Conservation (phyloP, 495 filamentous ascomycete species). For the Lindgomyces ingoldianus region DNA sequence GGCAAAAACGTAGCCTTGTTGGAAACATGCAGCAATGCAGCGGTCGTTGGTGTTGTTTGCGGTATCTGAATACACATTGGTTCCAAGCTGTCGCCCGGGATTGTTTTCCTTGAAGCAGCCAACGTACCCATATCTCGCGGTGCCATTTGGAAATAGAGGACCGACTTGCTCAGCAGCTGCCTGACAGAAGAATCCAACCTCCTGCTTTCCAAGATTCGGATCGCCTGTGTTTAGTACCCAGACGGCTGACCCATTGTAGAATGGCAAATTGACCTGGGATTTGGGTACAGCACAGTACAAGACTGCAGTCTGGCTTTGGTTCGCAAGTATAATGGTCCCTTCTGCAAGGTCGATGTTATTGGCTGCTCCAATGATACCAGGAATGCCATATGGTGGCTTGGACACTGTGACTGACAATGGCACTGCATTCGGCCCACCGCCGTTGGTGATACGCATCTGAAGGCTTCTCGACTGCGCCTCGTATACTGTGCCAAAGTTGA, state of each 20-base stretch:
- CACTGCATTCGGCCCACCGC: constrained; percentile 41
- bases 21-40: constrained; percentile 27
- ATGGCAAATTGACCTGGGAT: constrained; percentile 50
- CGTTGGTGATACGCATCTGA: constrained; percentile 51
- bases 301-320: constrained; percentile 47
- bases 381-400: constrained; percentile 50
- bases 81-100: constrained; percentile 23
- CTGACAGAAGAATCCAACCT: constrained; percentile 42
- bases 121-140: constrained; percentile 38
- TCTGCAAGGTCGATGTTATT: constrained; percentile 55
- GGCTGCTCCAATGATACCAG: constrained; percentile 45
- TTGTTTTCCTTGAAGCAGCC: constrained; percentile 42
- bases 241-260: constrained; percentile 44
- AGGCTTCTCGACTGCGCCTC: constrained; percentile 45
- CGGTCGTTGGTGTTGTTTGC: constrained; percentile 16
- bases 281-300: constrained; percentile 53
- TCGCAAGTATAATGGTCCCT: constrained; percentile 50
- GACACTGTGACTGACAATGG: constrained; percentile 52
- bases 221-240: constrained; percentile 54
- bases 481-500: constrained; percentile 52
- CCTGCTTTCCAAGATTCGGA: constrained; percentile 48
- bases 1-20: constrained; percentile 48
- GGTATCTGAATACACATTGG: constrained; percentile 11
- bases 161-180: constrained; percentile 44
- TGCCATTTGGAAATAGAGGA: constrained; percentile 39